A percentile compares a stretch with the other conserved stretches of the same genome.
phyloP scores from a whole-genome alignment of 768 basidiomycete genomes.

The Panaeolus cyanescens region DNA sequence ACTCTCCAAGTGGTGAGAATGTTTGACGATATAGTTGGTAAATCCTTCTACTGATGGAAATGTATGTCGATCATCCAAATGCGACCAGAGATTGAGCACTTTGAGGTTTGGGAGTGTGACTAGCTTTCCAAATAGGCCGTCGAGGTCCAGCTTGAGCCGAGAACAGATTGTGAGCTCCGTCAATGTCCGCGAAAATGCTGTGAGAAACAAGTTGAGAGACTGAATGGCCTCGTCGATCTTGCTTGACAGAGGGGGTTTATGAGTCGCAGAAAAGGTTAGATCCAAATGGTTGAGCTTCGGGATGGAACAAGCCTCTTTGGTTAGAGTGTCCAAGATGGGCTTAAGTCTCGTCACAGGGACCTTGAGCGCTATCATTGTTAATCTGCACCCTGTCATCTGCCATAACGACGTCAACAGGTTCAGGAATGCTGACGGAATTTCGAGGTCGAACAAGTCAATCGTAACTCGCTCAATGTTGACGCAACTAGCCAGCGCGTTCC shows the following conservation, averaged over 20 bases:
- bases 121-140: slow-evolving; percentile 1
- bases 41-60: slow-evolving; percentile 1
- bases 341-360: background rate
- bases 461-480: background rate
- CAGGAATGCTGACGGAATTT: background rate
- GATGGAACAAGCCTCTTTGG: background rate
- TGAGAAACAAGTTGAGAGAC: background rate
- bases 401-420: background rate
- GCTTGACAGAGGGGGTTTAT: slow-evolving; percentile 1
- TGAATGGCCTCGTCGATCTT: background rate
- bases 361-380: background rate
- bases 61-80: background rate
- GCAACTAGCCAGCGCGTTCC: background rate
- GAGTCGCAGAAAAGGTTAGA: background rate
- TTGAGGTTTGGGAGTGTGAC: background rate
- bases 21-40: slow-evolving; percentile 2
- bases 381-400: background rate
- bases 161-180: slow-evolving; percentile 3
- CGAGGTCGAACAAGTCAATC: background rate
- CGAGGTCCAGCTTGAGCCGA: slow-evolving; percentile 1
- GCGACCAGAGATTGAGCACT: background rate
- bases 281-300: background rate
- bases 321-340: background rate
- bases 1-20: background rate
- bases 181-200: slow-evolving; percentile 3